Conservation (phyloP, 2,329 filamentous ascomycete species). For the Sphaerulina musiva region DNA sequence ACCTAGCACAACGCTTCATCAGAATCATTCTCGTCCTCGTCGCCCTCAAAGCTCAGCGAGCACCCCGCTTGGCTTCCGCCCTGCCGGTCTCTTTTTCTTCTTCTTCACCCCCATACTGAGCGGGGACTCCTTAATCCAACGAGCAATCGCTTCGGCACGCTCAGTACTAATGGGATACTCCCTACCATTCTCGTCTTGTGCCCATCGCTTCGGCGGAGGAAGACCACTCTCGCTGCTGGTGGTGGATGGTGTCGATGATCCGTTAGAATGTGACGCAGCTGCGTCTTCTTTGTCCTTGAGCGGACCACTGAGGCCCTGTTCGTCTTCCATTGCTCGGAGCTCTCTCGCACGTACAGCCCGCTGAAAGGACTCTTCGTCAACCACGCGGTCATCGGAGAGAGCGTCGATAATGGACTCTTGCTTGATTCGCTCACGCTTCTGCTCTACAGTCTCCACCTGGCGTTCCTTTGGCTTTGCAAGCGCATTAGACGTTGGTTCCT, state of each 20-base stretch:
- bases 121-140: conserved; percentile 58
- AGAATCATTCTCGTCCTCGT: conserved; percentile 23
- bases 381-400: conserved; percentile 60
- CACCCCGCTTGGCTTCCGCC: conserved; percentile 23
- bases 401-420: conserved; percentile 62
- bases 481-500: conserved; percentile 22
- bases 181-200: conserved; percentile 58
- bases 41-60: conserved; percentile 13
- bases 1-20: conserved; percentile 9
- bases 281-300: conserved; percentile 28
- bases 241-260: conserved; percentile 9
- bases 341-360: conserved; percentile 57
- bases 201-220: conserved; percentile 51
- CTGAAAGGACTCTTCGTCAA: conserved; percentile 60
- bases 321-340: conserved; percentile 51
- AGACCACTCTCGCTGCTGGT: conserved; percentile 6
- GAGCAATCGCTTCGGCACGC: conserved; percentile 59
- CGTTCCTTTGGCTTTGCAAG: conserved; percentile 20
- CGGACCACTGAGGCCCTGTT: conserved; percentile 39
- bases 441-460: conserved; percentile 43
- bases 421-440: conserved; percentile 54
- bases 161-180: conserved; percentile 66
- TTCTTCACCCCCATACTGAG: conserved; percentile 33
- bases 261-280: conserved; percentile 1
- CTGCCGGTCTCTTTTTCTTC: conserved; percentile 33